Conservation (phyloP, 305 asterid genomes). For the Rubia occidens region DNA sequence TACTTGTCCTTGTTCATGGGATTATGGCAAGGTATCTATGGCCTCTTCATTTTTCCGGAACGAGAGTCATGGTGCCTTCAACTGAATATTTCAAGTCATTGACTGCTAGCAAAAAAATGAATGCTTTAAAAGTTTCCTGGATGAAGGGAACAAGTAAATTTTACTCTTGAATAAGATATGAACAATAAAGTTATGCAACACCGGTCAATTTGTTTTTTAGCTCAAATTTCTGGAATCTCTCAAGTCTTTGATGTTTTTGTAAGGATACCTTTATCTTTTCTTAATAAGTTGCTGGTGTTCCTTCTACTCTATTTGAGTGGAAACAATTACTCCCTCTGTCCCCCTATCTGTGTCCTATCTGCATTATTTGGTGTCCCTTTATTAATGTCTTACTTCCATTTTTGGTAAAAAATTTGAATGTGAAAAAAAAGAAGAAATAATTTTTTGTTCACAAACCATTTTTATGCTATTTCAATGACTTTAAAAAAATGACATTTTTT, state of each 20-base stretch:
- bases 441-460: too few species aligned
- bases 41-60: neutral
- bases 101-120: neutral
- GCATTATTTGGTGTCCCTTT: too few species aligned
- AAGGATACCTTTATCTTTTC: neutral
- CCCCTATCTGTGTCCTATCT: too few species aligned
- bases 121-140: neutral
- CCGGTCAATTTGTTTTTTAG: neutral
- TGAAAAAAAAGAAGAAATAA: too few species aligned
- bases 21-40: slow-evolving; percentile 72
- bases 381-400: too few species aligned
- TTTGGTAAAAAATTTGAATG: too few species aligned
- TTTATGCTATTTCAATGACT: too few species aligned
- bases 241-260: neutral
- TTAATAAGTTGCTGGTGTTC: too few species aligned
- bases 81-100: neutral
- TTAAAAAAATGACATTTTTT: too few species aligned
- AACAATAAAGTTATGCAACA: slow-evolving; percentile 6
- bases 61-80: neutral
- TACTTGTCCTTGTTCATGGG: slow-evolving; percentile 96
- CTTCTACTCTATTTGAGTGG: neutral
- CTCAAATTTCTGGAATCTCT: neutral
- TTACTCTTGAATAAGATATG: neutral
- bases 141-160: neutral
- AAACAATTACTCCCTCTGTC: neutral